A percentile compares a stretch with the other conserved stretches of the same genome.
Conservation (phyloP, 228 moss, liverwort and hornwort genomes). For the Sphagnum fallax region DNA sequence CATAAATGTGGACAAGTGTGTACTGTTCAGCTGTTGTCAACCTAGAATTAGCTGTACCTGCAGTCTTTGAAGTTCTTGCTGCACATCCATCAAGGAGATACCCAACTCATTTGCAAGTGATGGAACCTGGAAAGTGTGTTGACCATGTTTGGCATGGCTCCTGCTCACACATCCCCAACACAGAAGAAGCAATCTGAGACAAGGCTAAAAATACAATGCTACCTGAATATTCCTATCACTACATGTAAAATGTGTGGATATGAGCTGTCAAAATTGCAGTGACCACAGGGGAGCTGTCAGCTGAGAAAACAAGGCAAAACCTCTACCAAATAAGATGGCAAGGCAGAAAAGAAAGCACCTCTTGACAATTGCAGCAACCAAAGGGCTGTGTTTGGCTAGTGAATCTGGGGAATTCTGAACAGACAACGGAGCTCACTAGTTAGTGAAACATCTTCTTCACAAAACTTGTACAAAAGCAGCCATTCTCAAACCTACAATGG, state of each 20-base stretch:
- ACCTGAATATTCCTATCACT: too few species aligned
- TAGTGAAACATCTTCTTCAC: neutral
- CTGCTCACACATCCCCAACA: constrained; percentile 19
- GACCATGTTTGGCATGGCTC: constrained; percentile 72
- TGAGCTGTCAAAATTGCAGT: too few species aligned
- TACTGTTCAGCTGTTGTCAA: neutral
- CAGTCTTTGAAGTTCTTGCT: constrained; percentile 72
- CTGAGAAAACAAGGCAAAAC: too few species aligned
- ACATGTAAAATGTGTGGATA: too few species aligned
- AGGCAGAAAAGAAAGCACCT: constrained; percentile 21
- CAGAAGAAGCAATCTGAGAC: neutral
- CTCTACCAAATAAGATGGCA: too few species aligned
- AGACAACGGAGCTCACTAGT: neutral
- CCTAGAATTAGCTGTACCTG: constrained; percentile 36
- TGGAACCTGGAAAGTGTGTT: constrained; percentile 57
- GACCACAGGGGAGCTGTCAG: too few species aligned
- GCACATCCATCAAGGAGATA: constrained; percentile 59
- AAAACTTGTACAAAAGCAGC: too few species aligned
- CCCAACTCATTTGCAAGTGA: constrained; percentile 52
- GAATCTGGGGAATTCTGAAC: constrained; percentile 54
- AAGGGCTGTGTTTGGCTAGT: constrained; percentile 56
- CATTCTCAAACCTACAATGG: too few species aligned
- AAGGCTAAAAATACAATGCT: too few species aligned
- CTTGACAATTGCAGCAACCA: constrained; percentile 53
- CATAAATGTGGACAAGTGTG: too few species aligned